Conservation (phyloP, 1,139 yeast species). For the Blastobotrys illinoisensis region DNA sequence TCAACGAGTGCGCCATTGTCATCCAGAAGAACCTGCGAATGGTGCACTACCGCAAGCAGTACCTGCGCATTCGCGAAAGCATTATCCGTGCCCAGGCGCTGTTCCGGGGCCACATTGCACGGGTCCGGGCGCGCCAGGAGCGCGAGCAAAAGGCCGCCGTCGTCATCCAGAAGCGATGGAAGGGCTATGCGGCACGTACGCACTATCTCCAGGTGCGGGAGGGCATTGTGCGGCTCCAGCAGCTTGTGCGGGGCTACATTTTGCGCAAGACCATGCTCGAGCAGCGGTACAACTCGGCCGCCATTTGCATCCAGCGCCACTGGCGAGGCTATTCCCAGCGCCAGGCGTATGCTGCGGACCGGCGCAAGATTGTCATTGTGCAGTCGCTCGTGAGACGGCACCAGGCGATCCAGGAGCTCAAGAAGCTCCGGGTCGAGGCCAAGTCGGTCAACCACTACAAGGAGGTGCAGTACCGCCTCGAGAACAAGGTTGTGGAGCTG, state of each 20-base stretch:
- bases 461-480: constrained; percentile 88
- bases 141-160: constrained; percentile 63
- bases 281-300: constrained; percentile 55
- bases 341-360: constrained; percentile 38
- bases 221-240: constrained; percentile 60
- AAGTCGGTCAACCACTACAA: constrained; percentile 84
- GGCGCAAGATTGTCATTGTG: constrained; percentile 56
- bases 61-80: constrained; percentile 50
- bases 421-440: constrained; percentile 69
- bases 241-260: constrained; percentile 59
- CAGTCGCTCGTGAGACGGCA: constrained; percentile 78
- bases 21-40: constrained; percentile 83
- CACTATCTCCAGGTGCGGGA: constrained; percentile 40
- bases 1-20: constrained; percentile 69
- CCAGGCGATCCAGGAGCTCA: constrained; percentile 61
- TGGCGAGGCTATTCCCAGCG: constrained; percentile 57
- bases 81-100: constrained; percentile 55
- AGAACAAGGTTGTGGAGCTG: constrained; percentile 91
- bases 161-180: constrained; percentile 62
- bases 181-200: constrained; percentile 58
- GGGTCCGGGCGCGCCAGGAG: constrained; percentile 53
- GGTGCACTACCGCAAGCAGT: constrained; percentile 57
- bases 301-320: constrained; percentile 61
- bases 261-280: constrained; percentile 47
- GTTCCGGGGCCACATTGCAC: constrained; percentile 56